Conservation (phyloP, 2,329 filamentous ascomycete species). For the Calonectria crousiana region DNA sequence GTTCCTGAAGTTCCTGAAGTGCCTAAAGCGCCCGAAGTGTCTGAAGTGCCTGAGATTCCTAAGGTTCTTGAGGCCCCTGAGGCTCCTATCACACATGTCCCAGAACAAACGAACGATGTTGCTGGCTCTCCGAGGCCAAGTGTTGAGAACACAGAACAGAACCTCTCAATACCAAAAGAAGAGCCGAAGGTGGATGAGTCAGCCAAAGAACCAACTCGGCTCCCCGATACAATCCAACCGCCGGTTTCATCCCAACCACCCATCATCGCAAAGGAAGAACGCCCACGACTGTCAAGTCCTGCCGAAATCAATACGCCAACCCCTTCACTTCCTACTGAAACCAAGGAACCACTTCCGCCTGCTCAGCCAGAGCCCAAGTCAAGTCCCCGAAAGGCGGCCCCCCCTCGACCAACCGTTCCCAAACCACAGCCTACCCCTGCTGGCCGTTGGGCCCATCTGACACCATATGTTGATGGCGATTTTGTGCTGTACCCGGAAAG, state of each 20-base stretch:
- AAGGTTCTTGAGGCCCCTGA: neutral
- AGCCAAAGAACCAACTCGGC: neutral
- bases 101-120: conserved; percentile 11
- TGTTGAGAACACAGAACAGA: neutral
- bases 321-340: conserved; percentile 32
- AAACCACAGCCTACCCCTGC: conserved; percentile 47
- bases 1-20: too few species aligned
- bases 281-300: conserved; percentile 30
- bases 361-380: conserved; percentile 36
- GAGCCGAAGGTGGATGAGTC: conserved; percentile 22
- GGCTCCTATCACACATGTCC: neutral
- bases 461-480: conserved; percentile 56
- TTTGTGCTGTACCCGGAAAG: conserved; percentile 55
- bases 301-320: conserved; percentile 33
- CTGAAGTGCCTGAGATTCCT: neutral
- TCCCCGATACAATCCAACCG: conserved; percentile 10
- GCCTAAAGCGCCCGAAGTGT: too few species aligned
- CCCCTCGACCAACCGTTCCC: conserved; percentile 25
- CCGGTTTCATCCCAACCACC: conserved; percentile 29
- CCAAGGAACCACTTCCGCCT: conserved; percentile 32
- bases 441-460: conserved; percentile 54
- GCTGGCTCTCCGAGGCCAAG: conserved; percentile 15
- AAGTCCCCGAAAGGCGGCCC: conserved; percentile 35
- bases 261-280: conserved; percentile 26
- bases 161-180: conserved; percentile 10